Percentiles rank a stretch among this genome's conserved stretches.
phyloP scores from a whole-genome alignment of 305 asterid species.

The Lippia alba region DNA sequence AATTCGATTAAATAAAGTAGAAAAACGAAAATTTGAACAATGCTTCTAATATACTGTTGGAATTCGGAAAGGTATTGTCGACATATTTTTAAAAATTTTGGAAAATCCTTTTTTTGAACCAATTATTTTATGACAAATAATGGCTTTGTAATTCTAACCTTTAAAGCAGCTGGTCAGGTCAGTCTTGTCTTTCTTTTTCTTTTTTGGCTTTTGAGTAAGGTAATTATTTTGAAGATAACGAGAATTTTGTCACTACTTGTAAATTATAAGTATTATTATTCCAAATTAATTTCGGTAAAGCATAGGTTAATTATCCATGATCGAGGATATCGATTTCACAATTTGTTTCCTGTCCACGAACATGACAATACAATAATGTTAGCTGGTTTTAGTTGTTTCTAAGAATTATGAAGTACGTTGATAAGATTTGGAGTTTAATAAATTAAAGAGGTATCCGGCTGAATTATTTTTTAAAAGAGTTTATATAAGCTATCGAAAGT shows the following conservation, averaged over 20 bases:
- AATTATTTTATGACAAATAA: background rate
- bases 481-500: too few species aligned
- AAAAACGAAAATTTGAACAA: too few species aligned
- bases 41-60: background rate
- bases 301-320: background rate
- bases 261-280: background rate
- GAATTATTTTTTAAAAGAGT: too few species aligned
- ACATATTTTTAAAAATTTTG: background rate
- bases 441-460: too few species aligned
- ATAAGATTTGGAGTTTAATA: too few species aligned
- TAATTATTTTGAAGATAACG: background rate
- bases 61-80: background rate
- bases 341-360: too few species aligned
- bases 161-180: too few species aligned
- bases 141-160: background rate
- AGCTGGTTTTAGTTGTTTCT: too few species aligned
- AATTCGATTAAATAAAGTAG: too few species aligned
- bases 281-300: background rate
- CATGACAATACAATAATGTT: too few species aligned
- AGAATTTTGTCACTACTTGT: background rate
- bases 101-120: background rate
- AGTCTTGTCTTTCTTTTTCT: background rate
- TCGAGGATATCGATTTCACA: too few species aligned
- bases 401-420: too few species aligned
- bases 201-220: background rate